Evolutionary conservation across 441 rosid species (phyloP).

Genomic region (Jatropha multifida): DNA sequence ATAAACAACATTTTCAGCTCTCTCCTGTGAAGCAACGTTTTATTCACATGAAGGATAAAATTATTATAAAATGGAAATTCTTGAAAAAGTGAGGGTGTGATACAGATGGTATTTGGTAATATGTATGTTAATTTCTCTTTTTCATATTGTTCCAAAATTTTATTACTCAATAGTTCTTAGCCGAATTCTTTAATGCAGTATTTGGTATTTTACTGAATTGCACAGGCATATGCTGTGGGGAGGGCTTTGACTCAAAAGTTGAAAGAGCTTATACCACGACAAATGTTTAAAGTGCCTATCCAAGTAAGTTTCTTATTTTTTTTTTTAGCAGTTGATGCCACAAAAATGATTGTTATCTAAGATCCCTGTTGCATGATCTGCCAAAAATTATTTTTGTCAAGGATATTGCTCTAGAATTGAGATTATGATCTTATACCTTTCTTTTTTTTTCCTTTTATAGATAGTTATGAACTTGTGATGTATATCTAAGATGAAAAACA

Average conservation of each 20-base stretch:
- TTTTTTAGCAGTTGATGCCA: conserved; percentile 3
- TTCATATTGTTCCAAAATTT: neutral
- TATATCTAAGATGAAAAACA: neutral
- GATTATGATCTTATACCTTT: neutral
- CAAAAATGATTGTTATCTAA: neutral
- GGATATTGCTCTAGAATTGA: neutral
- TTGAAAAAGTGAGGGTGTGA: neutral
- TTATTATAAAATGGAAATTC: neutral
- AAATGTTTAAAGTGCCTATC: conserved; percentile 97
- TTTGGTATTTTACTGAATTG: conserved; percentile 9
- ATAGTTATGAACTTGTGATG: neutral
- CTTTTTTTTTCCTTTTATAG: neutral
- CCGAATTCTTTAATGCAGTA: neutral
- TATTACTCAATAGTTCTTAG: too few relatives aligned
- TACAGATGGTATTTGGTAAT: neutral
- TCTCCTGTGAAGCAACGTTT: neutral
- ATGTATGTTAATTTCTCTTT: neutral
- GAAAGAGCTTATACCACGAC: conserved; percentile 97
- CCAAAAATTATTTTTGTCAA: neutral
- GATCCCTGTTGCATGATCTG: neutral
- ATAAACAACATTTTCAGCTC: neutral
- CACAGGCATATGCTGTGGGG: conserved; percentile 88
- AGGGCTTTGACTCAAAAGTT: conserved; percentile 94
- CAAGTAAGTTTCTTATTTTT: conserved; percentile 53
- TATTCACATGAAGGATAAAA: neutral